A percentile compares a stretch with the other conserved stretches of the same genome.
Conservation (phyloP, 805 yeast genomes). For the Isabelozyma gotoi region DNA sequence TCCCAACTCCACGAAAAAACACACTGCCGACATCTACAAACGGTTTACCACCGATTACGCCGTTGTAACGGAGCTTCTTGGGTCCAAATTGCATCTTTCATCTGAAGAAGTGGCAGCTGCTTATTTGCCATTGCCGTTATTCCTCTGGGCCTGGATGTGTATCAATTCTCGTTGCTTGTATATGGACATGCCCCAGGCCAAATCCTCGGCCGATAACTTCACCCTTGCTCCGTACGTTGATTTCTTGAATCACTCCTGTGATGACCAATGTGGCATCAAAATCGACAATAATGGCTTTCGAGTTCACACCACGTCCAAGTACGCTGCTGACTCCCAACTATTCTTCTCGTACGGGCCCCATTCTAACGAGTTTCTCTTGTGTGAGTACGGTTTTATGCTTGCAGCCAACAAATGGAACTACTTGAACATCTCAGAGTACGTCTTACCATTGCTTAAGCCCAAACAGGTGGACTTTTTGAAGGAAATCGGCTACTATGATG, state of each 20-base stretch:
- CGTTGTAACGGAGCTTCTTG: constrained; percentile 24
- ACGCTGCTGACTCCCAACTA: constrained; percentile 53
- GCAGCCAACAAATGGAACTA: constrained; percentile 63
- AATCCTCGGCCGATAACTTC: constrained; percentile 60
- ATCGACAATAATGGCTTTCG: constrained; percentile 51
- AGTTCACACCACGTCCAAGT: constrained; percentile 35
- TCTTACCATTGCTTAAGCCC: constrained; percentile 34
- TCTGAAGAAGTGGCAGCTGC: neutral
- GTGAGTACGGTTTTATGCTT: constrained; percentile 84
- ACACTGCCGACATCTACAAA: constrained; percentile 38
- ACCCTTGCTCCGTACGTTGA: constrained; percentile 93
- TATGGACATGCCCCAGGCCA: constrained; percentile 60
- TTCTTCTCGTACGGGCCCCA: constrained; percentile 86
- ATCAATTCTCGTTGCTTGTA: constrained; percentile 91
- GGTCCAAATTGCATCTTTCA: too few species aligned
- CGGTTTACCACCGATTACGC: constrained; percentile 49
- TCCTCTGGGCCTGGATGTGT: constrained; percentile 78
- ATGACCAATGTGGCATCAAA: constrained; percentile 53
- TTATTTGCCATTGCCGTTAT: constrained; percentile 25
- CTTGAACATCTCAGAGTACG: constrained; percentile 56
- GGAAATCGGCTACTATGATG: constrained; percentile 61
- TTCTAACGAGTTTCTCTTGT: constrained; percentile 73
- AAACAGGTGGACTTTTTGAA: constrained; percentile 47
- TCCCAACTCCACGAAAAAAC: constrained; percentile 43
- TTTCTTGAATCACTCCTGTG: constrained; percentile 71